A percentile compares a stretch with the other conserved stretches of the same genome.
Conservation (phyloP, 306 rosid species). For the Prunus mira region DNA sequence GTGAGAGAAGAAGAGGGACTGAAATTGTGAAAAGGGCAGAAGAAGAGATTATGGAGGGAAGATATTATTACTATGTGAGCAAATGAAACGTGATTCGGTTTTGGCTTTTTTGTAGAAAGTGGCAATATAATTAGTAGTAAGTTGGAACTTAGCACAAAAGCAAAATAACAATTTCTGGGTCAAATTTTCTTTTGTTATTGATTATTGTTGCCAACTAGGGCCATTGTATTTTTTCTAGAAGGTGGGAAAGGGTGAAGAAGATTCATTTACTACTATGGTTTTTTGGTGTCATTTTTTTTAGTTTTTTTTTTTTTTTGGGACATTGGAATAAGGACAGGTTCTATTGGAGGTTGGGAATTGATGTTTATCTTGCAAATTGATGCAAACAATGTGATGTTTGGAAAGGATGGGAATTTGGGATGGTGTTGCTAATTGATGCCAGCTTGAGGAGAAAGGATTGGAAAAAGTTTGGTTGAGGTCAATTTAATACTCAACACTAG, state of each 20-base stretch:
- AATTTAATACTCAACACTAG: not conserved
- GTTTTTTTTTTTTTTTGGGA: not conserved
- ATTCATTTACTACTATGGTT: not conserved
- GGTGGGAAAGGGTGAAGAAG: not conserved
- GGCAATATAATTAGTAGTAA: not conserved
- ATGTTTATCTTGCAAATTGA: not conserved
- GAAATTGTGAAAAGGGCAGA: too few species aligned
- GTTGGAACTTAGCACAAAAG: not conserved
- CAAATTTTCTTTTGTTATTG: too few species aligned
- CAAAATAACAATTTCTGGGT: not conserved
- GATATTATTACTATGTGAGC: not conserved
- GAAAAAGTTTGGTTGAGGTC: not conserved
- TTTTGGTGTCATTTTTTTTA: not conserved
- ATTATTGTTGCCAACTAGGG: not conserved
- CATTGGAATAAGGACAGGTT: not conserved
- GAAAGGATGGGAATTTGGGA: not conserved
- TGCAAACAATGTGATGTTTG: not conserved
- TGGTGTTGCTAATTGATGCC: not conserved
- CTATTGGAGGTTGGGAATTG: not conserved
- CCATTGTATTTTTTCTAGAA: not conserved
- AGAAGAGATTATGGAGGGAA: not conserved
- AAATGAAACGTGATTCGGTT: constrained; percentile 29
- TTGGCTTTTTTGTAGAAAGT: not conserved
- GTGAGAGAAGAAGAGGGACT: not conserved
- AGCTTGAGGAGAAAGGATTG: not conserved